Base-by-base conservation (phyloP, 2,329 filamentous ascomycete genomes). In the Talaromyces pinophilus region DNA sequence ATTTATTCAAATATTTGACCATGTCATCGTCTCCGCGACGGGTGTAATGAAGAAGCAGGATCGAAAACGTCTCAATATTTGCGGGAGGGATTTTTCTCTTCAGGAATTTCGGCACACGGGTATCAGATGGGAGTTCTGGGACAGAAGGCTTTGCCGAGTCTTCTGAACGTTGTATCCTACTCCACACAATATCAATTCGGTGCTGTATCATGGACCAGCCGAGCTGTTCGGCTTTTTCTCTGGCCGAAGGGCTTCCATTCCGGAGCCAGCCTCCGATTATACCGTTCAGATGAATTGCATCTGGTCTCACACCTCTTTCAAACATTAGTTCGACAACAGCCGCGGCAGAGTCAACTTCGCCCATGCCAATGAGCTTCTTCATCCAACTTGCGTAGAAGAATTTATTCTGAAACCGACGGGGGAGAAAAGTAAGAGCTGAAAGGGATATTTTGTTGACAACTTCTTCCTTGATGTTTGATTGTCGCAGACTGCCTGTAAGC, bases 351-450 rank as follows among this genome's bases (percentile, higher is more conserved):
- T 90, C 86, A 15, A 91, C 79, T 69, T 92, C 86, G 1, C 88
- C 88, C 66, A 88, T 86, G 17, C 89, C 89, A 65, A 96, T 90
- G 8, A 96, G 85, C 60, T 90, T 88, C 77, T 94, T 94, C 73
- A 96, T 85, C 93, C 93, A 97, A 72, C 92, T 93, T 40, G 90
- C 91, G 70, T 93, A 90, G 77, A 97, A 92, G 78, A 92, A 94
- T 69, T 90, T 88, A 76, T 96, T 95, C 55, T 83, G 80, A 64
- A 85, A 84, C 40, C 76, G 76, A 13, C 78, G 75, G 4, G 87
- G 87, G 22, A 90, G 73, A 33, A 82, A 74, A 4, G 82, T 82
- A 30, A 89, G 73, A 1, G 81, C 81, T 10, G 81, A 77, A 5
- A 85, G 72, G 0, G 82, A 83, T 11, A 85, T 73, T 64, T 79